phyloP scores from a whole-genome alignment of 345 rosid species.

The Ricinus communis region DNA sequence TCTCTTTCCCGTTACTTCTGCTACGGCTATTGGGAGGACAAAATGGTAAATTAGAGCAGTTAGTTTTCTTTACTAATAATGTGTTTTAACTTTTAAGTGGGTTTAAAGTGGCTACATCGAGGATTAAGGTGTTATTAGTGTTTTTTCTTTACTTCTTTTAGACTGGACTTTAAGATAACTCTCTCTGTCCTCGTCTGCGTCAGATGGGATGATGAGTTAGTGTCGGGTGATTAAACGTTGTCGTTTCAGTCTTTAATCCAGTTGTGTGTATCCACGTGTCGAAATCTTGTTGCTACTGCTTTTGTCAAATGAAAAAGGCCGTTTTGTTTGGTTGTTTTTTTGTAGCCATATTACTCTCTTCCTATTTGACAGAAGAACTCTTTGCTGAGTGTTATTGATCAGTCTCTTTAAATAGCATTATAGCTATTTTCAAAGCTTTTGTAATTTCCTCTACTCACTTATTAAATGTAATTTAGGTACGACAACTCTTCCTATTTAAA shows the following conservation, averaged over 20 bases:
- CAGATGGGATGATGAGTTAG: neutral
- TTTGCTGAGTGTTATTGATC: too few species aligned
- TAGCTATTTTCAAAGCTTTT: too few species aligned
- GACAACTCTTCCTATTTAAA: too few species aligned
- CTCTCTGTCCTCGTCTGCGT: neutral
- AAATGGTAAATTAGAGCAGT: neutral
- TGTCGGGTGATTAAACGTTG: neutral
- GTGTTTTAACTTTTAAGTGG: slow-evolving; percentile 6
- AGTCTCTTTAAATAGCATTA: too few species aligned
- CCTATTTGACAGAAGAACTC: too few species aligned
- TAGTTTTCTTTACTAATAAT: too few species aligned
- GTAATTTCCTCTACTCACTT: too few species aligned
- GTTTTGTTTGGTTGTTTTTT: neutral
- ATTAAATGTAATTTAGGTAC: too few species aligned
- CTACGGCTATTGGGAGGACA: neutral
- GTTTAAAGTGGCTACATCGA: neutral
- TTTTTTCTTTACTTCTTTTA: neutral
- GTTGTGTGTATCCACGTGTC: neutral
- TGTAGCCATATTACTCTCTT: too few species aligned
- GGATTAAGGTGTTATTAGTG: neutral
- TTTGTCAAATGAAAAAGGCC: neutral
- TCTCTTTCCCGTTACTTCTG: neutral
- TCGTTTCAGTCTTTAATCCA: neutral
- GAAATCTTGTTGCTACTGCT: neutral
- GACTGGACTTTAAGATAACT: neutral